phyloP scores from a whole-genome alignment of 2,329 filamentous ascomycete genomes.

The Colletotrichum horii region DNA sequence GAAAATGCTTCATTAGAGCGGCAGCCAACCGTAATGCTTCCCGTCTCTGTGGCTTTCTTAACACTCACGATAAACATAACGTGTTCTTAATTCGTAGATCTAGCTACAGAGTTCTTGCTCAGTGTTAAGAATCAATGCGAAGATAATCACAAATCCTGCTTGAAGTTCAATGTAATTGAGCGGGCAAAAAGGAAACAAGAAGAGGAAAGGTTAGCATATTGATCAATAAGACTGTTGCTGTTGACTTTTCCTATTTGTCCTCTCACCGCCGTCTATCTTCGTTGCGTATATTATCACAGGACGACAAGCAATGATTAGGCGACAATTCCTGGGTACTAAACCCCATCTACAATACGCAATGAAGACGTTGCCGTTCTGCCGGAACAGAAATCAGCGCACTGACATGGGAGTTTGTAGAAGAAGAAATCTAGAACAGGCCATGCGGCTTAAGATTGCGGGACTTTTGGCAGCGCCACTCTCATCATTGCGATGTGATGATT shows the following conservation, averaged over 20 bases:
- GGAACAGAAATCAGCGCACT: background rate
- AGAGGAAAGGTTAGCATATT: too few relatives aligned
- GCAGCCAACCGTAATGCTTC: too few relatives aligned
- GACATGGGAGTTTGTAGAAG: background rate
- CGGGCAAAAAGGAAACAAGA: too few relatives aligned
- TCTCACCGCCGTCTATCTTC: background rate
- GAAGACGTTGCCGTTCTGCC: background rate
- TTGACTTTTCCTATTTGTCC: background rate
- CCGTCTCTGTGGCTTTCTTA: too few relatives aligned
- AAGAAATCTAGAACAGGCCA: background rate
- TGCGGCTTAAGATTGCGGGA: background rate
- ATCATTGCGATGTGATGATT: background rate
- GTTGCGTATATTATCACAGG: background rate
- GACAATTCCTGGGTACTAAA: background rate
- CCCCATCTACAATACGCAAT: background rate
- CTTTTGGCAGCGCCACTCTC: background rate
- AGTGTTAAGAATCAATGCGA: too few relatives aligned
- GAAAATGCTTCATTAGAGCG: too few relatives aligned
- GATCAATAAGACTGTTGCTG: background rate
- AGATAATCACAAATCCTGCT: too few relatives aligned
- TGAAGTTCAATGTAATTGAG: too few relatives aligned
- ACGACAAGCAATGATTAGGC: background rate
- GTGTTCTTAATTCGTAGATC: too few relatives aligned
- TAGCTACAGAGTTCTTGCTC: too few relatives aligned
- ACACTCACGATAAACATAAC: too few relatives aligned